These are phyloP conservation scores for Allium sativum DNA, from an alignment of 106 monocot species.

Conservation along the genomic window DNA sequence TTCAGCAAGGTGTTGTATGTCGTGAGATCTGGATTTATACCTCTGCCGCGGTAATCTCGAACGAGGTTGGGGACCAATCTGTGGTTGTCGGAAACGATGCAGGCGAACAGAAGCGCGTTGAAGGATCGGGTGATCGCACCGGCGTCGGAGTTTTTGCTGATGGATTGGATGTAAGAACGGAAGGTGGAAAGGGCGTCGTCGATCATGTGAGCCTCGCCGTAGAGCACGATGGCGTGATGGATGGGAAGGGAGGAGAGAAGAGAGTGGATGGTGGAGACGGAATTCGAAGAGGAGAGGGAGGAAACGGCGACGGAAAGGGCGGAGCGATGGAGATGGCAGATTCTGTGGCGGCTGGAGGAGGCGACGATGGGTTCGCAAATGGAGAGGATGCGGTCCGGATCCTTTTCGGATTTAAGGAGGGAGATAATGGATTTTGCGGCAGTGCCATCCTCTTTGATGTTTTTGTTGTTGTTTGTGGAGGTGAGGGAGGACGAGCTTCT, in stretches of 20 bases:
- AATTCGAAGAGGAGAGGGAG: slow-evolving; percentile 34
- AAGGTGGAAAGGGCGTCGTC: slow-evolving; percentile 63
- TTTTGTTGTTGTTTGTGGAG: too few relatives aligned
- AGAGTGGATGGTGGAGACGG: slow-evolving; percentile 15
- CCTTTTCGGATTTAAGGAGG: too few relatives aligned
- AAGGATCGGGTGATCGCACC: too few relatives aligned
- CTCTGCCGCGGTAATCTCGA: slow-evolving; percentile 25
- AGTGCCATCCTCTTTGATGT: too few relatives aligned
- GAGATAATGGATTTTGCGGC: too few relatives aligned
- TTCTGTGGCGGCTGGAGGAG: slow-evolving; percentile 53
- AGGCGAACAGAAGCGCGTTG: slow-evolving; percentile 75
- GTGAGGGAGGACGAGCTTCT: too few relatives aligned
- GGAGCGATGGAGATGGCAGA: slow-evolving; percentile 53
- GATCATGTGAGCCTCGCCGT: slow-evolving; percentile 60
- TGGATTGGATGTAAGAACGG: slow-evolving; percentile 19
- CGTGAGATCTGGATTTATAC: slow-evolving; percentile 36
- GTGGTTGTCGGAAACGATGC: slow-evolving; percentile 42
- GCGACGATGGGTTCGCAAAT: slow-evolving; percentile 42
- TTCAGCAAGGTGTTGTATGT: slow-evolving; percentile 75
- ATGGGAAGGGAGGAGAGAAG: slow-evolving; percentile 11
- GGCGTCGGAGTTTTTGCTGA: too few relatives aligned
- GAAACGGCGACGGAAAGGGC: slow-evolving; percentile 55
- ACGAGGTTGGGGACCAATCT: slow-evolving; percentile 28
- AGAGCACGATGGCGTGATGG: slow-evolving; percentile 69
- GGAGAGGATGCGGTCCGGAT: too few relatives aligned